Evolutionary conservation across 306 rosid species (phyloP), one percentile per base, ranked within the genome.

Genomic region (Chamaecrista fasciculata): DNA sequence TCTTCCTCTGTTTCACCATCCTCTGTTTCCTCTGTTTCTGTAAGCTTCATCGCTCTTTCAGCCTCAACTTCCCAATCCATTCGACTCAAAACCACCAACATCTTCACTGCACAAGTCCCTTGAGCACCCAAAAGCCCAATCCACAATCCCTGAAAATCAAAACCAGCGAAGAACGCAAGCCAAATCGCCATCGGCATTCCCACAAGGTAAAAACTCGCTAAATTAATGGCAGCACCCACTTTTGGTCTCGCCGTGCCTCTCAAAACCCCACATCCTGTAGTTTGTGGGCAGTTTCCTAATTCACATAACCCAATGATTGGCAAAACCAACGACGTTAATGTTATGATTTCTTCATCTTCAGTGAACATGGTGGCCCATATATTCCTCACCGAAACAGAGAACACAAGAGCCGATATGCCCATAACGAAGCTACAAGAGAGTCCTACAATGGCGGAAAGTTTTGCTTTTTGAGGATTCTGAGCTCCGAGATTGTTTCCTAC

Each of bases 241-340:
- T 82, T 95, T 0, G 95, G 96, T 83, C 97, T 78, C 18, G 99
- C 99, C 0, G 95, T 91, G 6, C 99, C 97, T 62, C 99, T 86
- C 29, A 95, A 66, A 2, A 91, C 97, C n/a, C 99, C 99, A 52
- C 99, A 91, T 3, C 97, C 97, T 0, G 97, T 87, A 20, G 99
- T 95, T 43, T 95, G 97, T 4, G 99, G 97, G 52, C 96, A 91
- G 56, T 95, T 95, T 21, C 99, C 97, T 0, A 95, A 85, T 77
- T 95, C 97, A 56, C 99, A 95, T 0, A 95, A 86, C 4, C 99
- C 99, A 6, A 95, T 86, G 44, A 95, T 83, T 0, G 99, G 99
- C 40, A 95, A 81, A 14, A 91, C 97, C 80, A 76, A 34, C 0
- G 97, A 76, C 6, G 96, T 89, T 19, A 91, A 52, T 0, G 40